phyloP scores from a whole-genome alignment of 2,329 filamentous ascomycete species.

The Paraphoma sp. region DNA sequence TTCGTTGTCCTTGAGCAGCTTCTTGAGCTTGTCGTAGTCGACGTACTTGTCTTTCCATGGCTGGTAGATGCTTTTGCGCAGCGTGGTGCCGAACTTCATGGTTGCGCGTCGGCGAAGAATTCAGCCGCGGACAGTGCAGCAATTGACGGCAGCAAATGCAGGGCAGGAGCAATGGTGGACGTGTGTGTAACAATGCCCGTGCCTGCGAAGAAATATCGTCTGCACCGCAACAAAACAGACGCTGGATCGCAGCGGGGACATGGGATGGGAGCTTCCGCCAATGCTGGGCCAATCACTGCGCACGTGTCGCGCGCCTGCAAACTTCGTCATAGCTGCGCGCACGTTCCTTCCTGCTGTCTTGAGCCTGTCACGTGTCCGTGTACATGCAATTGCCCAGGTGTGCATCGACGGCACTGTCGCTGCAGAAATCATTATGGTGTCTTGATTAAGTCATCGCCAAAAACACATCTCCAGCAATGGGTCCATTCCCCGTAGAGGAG shows the following conservation, averaged over 20 bases:
- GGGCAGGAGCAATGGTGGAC: constrained; percentile 3
- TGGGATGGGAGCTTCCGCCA: constrained; percentile 10
- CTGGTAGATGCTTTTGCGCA: constrained; percentile 78
- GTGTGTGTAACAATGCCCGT: constrained; percentile 2
- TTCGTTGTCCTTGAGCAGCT: constrained; percentile 75
- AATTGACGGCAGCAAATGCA: constrained; percentile 12
- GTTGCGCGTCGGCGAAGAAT: constrained; percentile 9
- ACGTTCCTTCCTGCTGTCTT: not conserved
- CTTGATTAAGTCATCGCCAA: too few relatives aligned
- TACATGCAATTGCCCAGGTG: not conserved
- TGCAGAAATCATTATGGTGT: too few relatives aligned
- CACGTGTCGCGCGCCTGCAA: constrained; percentile 18
- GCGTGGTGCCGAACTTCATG: constrained; percentile 96
- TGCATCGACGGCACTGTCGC: not conserved
- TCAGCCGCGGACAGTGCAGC: constrained; percentile 2
- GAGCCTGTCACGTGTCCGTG: too few relatives aligned
- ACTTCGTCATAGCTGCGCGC: constrained; percentile 10
- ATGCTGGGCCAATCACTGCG: constrained; percentile 21
- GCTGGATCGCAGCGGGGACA: not conserved
- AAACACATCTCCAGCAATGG: too few relatives aligned
- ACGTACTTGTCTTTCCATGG: constrained; percentile 96
- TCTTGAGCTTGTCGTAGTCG: constrained; percentile 93
- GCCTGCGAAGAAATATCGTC: constrained; percentile 15
- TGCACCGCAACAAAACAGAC: constrained; percentile 10
- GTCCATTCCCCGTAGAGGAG: too few relatives aligned